Evolutionary conservation across 306 rosid species (phyloP).

Genomic region (Dicorynia guianensis): DNA sequence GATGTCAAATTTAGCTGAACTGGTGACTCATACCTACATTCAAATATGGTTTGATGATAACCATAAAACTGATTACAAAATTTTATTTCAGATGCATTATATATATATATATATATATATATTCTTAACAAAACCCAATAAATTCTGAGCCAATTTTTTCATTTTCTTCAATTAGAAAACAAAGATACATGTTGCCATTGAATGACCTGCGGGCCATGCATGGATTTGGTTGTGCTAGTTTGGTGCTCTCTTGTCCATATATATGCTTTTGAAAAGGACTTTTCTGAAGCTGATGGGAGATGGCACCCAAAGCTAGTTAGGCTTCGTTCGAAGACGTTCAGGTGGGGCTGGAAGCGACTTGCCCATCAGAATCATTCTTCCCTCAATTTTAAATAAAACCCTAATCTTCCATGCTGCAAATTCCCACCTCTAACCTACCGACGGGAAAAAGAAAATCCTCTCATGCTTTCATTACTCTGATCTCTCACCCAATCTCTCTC

Average conservation of each 20-base stretch:
- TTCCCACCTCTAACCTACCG: background rate
- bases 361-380: background rate
- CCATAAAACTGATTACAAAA: background rate
- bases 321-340: background rate
- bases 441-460: background rate
- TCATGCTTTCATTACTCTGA: background rate
- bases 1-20: too few relatives aligned
- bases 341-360: slow-evolving; percentile 24
- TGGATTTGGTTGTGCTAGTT: slow-evolving; percentile 26
- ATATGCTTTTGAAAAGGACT: slow-evolving; percentile 36
- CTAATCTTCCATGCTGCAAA: background rate
- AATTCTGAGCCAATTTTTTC: slow-evolving; percentile 14
- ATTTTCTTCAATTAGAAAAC: background rate
- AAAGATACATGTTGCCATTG: background rate
- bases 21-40: too few relatives aligned
- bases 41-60: background rate
- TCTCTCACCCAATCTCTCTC: background rate
- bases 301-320: slow-evolving; percentile 32
- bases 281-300: slow-evolving; percentile 16
- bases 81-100: slow-evolving; percentile 1
- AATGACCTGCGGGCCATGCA: slow-evolving; percentile 3
- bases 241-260: slow-evolving; percentile 32
- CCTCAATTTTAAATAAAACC: background rate
- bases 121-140: slow-evolving; percentile 23
- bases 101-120: background rate